These are phyloP conservation scores for Aspergillus sclerotioniger DNA, from an alignment of 495 filamentous ascomycete species.

Conservation along the genomic window DNA sequence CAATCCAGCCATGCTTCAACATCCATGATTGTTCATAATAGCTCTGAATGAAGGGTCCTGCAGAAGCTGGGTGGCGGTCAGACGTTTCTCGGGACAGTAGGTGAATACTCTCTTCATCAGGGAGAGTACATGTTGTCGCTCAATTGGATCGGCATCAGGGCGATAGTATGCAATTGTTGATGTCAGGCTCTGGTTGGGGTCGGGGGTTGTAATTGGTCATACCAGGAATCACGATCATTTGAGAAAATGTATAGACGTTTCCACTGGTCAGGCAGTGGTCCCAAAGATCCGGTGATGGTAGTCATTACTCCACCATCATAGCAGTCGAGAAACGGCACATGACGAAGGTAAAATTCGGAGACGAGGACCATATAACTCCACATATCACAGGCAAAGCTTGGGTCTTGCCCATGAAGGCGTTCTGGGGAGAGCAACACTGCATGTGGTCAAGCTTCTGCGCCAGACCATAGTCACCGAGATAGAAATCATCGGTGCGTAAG, in stretches of 20 bases:
- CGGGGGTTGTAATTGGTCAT: conserved; percentile 21
- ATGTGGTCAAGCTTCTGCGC: conserved; percentile 21
- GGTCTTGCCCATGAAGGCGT: conserved; percentile 23
- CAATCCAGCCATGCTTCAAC: no score
- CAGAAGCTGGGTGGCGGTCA: conserved; percentile 27
- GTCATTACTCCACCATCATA: conserved; percentile 10
- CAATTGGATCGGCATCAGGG: conserved; percentile 20
- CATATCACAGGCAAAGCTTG: conserved; percentile 34
- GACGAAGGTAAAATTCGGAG: conserved; percentile 24
- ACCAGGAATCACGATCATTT: conserved; percentile 21
- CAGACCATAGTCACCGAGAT: conserved; percentile 56
- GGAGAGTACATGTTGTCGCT: conserved; percentile 24
- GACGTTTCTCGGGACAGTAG: conserved; percentile 22
- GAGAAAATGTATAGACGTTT: conserved; percentile 16
- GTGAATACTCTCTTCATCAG: conserved; percentile 24
- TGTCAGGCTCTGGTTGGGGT: conserved; percentile 12
- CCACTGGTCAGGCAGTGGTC: conserved; percentile 20
- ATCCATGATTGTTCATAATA: conserved; percentile 25
- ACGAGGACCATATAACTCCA: conserved; percentile 37
- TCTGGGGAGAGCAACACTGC: conserved; percentile 30
- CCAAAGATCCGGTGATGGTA: conserved; percentile 14
- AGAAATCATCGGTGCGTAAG: conserved; percentile 43
- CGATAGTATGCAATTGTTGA: conserved; percentile 17
- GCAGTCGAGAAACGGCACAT: neutral
- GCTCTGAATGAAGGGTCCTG: conserved; percentile 25